Conservation (phyloP, 805 yeast genomes). For the Candida maesae region DNA sequence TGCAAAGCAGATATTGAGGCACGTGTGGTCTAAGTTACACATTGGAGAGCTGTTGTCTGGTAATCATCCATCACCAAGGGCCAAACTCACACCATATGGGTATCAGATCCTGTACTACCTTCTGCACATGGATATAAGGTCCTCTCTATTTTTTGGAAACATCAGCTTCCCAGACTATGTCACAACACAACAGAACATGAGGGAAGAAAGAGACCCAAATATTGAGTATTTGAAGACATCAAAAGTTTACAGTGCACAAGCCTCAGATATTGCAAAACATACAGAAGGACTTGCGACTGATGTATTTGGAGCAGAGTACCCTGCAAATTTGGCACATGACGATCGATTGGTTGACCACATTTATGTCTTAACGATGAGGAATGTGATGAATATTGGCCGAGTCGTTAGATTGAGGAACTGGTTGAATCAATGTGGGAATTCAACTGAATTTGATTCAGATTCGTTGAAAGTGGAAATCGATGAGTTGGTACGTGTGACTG, state of each 20-base stretch:
- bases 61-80: not conserved
- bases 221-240: constrained; percentile 1
- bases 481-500: not conserved
- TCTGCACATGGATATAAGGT: not conserved
- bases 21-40: not conserved
- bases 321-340: not conserved
- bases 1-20: not conserved
- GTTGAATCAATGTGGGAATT: constrained; percentile 2
- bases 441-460: not conserved
- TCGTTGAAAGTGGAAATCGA: not conserved
- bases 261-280: not conserved
- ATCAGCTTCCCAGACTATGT: constrained; percentile 2
- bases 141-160: not conserved
- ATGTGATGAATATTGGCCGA: not conserved
- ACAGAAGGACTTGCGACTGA: not conserved
- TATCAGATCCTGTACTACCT: not conserved
- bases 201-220: not conserved
- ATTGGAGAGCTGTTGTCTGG: not conserved
- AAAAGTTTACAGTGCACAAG: not conserved
- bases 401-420: constrained; percentile 1
- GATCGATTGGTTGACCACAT: not conserved
- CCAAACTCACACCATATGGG: not conserved
- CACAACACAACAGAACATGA: no score
- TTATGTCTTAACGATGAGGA: not conserved
- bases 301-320: not conserved